Evolutionary conservation across 441 rosid genomes (phyloP).

Genomic region (Syzygium malaccense): DNA sequence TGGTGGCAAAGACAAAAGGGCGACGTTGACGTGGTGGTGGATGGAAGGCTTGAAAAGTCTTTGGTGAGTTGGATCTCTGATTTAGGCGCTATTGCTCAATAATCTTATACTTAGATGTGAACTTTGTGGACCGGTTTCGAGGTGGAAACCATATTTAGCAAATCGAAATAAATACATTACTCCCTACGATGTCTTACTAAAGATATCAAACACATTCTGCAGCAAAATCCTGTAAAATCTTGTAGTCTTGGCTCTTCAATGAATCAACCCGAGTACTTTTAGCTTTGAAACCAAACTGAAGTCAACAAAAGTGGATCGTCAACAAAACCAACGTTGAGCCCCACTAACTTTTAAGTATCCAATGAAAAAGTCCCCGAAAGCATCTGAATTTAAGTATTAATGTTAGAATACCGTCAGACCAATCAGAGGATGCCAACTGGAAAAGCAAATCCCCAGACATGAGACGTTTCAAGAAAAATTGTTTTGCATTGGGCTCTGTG

Average conservation of each 20-base stretch:
- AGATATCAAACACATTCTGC: neutral
- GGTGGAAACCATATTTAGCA: neutral
- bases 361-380: neutral
- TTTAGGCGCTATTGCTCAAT: neutral
- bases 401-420: neutral
- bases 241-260: neutral
- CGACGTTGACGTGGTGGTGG: neutral
- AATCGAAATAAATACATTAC: neutral
- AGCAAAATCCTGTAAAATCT: neutral
- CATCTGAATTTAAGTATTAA: neutral
- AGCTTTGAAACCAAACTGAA: neutral
- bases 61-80: neutral
- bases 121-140: neutral
- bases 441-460: neutral
- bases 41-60: too few relatives aligned
- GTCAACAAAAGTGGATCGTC: neutral
- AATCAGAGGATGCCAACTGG: neutral
- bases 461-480: neutral
- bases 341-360: neutral
- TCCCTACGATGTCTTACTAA: neutral
- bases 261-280: neutral
- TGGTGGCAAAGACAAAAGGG: too few relatives aligned
- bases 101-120: neutral
- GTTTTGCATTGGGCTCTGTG: neutral
- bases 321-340: neutral